phyloP scores from a whole-genome alignment of 768 basidiomycete species.

The Paxillus involutus region DNA sequence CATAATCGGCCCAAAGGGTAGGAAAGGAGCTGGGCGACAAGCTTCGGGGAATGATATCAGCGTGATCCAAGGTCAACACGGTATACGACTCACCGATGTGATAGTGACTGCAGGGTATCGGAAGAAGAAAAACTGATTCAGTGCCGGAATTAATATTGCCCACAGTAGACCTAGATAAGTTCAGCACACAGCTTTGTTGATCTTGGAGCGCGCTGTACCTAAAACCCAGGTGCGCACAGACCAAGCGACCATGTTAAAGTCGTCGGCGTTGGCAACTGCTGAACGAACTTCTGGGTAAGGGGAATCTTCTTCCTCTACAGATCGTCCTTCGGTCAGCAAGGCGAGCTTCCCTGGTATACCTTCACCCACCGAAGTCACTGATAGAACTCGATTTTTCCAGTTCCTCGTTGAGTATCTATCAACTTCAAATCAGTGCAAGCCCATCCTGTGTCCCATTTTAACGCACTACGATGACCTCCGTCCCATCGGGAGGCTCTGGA shows the following conservation, averaged over 20 bases:
- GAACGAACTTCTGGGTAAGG: neutral
- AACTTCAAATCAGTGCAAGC: neutral
- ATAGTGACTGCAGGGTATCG: conserved; percentile 47
- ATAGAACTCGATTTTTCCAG: neutral
- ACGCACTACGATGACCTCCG: neutral
- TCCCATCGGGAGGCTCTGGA: neutral
- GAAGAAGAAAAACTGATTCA: conserved; percentile 73
- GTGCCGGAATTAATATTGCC: conserved; percentile 58
- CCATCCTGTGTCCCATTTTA: neutral
- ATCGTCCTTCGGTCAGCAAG: neutral
- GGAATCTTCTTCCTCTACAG: neutral
- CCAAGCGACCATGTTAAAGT: neutral
- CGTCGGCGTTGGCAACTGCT: neutral
- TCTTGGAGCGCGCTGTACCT: neutral
- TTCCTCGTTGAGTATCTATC: neutral
- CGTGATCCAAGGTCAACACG: neutral
- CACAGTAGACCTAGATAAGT: conserved; percentile 39
- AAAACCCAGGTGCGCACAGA: neutral
- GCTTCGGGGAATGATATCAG: neutral
- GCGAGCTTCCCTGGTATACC: neutral
- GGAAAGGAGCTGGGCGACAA: conserved; percentile 45
- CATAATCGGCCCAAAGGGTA: conserved; percentile 42
- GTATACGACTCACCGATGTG: neutral
- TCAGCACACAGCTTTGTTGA: neutral
- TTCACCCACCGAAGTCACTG: neutral